Conservation (phyloP, 1,139 yeast species). For the Candida tropicalis region DNA sequence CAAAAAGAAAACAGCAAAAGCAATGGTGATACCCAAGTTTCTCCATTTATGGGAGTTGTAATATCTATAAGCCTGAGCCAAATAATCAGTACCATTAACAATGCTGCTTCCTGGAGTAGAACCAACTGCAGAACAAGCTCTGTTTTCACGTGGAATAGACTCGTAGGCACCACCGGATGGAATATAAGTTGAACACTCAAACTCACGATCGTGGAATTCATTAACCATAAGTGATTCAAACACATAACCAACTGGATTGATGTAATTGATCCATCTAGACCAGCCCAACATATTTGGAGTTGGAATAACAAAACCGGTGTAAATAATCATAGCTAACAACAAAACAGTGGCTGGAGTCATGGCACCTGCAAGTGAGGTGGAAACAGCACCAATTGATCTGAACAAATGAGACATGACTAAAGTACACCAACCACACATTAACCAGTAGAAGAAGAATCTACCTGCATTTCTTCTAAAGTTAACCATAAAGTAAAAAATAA, state of each 20-base stretch:
- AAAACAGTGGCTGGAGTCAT: slow-evolving; percentile 61
- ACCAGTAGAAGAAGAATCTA: slow-evolving; percentile 56
- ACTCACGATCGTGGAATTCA: slow-evolving; percentile 51
- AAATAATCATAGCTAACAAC: slow-evolving; percentile 54
- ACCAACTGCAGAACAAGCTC: slow-evolving; percentile 69
- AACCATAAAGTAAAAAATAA: slow-evolving; percentile 60
- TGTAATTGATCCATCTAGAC: slow-evolving; percentile 62
- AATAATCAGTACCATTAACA: slow-evolving; percentile 63
- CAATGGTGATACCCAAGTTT: slow-evolving; percentile 72
- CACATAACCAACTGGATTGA: slow-evolving; percentile 58
- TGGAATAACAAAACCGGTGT: slow-evolving; percentile 62
- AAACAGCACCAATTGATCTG: slow-evolving; percentile 58
- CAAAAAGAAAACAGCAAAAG: slow-evolving; percentile 58
- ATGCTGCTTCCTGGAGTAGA: slow-evolving; percentile 55
- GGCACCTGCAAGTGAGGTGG: slow-evolving; percentile 57
- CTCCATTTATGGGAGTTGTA: slow-evolving; percentile 75
- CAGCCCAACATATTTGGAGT: slow-evolving; percentile 60
- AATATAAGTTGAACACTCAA: slow-evolving; percentile 49
- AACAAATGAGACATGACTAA: slow-evolving; percentile 59
- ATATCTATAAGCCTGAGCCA: slow-evolving; percentile 51
- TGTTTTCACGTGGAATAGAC: slow-evolving; percentile 27
- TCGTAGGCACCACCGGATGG: slow-evolving; percentile 55
- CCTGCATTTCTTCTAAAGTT: slow-evolving; percentile 57
- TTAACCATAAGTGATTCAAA: slow-evolving; percentile 58
- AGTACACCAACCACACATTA: slow-evolving; percentile 43